These are phyloP conservation scores for Stygiomarasmius scandens DNA, from an alignment of 1,284 basidiomycete species.

Conservation along the genomic window DNA sequence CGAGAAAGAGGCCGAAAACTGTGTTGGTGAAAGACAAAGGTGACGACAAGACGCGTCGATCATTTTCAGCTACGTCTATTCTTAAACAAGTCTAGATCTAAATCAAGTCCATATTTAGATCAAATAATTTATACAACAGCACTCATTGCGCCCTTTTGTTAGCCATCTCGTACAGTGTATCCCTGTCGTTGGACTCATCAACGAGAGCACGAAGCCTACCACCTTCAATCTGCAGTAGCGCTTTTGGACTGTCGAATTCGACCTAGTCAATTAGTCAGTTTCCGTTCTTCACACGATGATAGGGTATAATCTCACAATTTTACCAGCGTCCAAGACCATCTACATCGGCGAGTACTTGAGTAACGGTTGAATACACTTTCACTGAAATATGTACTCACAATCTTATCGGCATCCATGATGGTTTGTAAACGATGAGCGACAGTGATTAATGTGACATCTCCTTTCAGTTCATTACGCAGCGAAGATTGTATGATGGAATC, in stretches of 20 bases:
- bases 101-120: no score
- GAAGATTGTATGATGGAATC: constrained; percentile 63
- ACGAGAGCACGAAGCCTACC: constrained; percentile 52
- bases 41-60: no score
- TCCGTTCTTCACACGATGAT: no score
- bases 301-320: constrained; percentile 11
- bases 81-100: no score
- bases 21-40: no score
- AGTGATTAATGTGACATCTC: constrained; percentile 64
- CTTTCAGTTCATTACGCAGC: constrained; percentile 53
- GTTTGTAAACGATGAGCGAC: constrained; percentile 74
- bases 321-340: constrained; percentile 24
- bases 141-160: not conserved
- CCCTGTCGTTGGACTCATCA: constrained; percentile 41
- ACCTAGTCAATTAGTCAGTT: constrained; percentile 21
- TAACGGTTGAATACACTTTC: constrained; percentile 35
- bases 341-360: not conserved
- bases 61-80: no score
- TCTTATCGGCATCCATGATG: constrained; percentile 67
- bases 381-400: constrained; percentile 8
- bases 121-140: no score
- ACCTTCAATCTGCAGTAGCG: constrained; percentile 47
- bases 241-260: constrained; percentile 51
- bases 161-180: constrained; percentile 30
- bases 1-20: no score